A percentile compares a stretch with the other conserved stretches of the same genome.
Evolutionary conservation across 2,329 filamentous ascomycete genomes (phyloP).

Genomic region (Colletotrichum cereale): DNA sequence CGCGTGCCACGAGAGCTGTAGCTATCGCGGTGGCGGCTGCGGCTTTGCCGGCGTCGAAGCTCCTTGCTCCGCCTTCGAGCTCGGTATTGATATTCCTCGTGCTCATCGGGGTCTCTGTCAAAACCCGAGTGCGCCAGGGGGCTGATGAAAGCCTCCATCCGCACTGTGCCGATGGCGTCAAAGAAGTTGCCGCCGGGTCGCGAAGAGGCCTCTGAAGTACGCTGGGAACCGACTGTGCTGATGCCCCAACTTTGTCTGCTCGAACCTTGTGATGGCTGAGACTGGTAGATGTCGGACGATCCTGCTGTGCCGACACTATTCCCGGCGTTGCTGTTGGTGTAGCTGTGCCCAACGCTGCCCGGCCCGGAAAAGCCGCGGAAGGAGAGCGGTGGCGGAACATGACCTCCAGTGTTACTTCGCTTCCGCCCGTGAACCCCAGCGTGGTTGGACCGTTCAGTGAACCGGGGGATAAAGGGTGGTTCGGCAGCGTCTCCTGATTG

Average conservation of each 20-base stretch:
- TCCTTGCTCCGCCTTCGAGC: constrained; percentile 69
- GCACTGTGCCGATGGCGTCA: constrained; percentile 88
- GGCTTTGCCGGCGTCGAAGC: constrained; percentile 63
- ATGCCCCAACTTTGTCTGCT: constrained; percentile 57
- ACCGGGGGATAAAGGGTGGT: constrained; percentile 79
- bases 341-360: constrained; percentile 56
- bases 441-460: constrained; percentile 68
- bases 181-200: constrained; percentile 74
- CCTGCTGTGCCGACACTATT: constrained; percentile 69
- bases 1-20: constrained; percentile 60
- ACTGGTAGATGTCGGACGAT: constrained; percentile 72
- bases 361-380: constrained; percentile 84
- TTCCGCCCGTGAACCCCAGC: constrained; percentile 78
- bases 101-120: constrained; percentile 61
- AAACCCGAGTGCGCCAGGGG: constrained; percentile 65
- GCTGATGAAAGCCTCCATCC: constrained; percentile 97
- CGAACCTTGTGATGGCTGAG: constrained; percentile 62
- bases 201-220: constrained; percentile 69
- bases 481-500: constrained; percentile 73
- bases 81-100: constrained; percentile 62
- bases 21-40: constrained; percentile 66
- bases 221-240: constrained; percentile 60
- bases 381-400: constrained; percentile 75
- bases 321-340: constrained; percentile 69
- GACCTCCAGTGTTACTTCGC: constrained; percentile 88